phyloP scores from a whole-genome alignment of 2,329 filamentous ascomycete species.

The Aspergillus vadensis region DNA sequence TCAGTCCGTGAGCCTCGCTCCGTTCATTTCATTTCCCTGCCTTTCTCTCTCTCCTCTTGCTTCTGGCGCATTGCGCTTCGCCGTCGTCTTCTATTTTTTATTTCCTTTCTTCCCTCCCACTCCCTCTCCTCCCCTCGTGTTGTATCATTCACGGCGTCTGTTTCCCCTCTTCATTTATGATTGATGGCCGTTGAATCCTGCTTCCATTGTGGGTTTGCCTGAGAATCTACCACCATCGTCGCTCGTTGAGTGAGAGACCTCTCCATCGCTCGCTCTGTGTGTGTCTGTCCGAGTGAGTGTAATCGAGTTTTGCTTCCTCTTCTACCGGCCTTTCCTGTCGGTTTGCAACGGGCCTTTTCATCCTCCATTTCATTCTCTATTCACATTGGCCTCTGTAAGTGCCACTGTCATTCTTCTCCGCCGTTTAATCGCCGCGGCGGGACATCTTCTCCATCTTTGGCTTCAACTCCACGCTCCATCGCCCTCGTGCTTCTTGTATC shows the following conservation, averaged over 20 bases:
- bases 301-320: no score
- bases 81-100: not conserved
- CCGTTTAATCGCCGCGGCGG: not conserved
- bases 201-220: conserved; percentile 20
- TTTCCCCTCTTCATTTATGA: not conserved
- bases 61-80: conserved; percentile 2
- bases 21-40: not conserved
- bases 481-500: not conserved
- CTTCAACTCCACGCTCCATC: not conserved
- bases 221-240: conserved; percentile 3
- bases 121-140: not conserved
- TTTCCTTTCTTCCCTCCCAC: not conserved
- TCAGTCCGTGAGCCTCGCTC: not conserved
- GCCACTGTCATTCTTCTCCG: not conserved
- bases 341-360: not conserved
- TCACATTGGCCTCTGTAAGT: not conserved
- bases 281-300: no score
- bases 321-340: conserved; percentile 9
- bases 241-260: conserved; percentile 11
- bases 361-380: not conserved
- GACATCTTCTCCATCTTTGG: not conserved
- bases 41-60: not conserved
- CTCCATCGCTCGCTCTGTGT: no score
- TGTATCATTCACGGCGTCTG: no score
- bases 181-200: not conserved